Evolutionary conservation across 169 alveolate species (phyloP).

Genomic region (Plasmodium inui): DNA sequence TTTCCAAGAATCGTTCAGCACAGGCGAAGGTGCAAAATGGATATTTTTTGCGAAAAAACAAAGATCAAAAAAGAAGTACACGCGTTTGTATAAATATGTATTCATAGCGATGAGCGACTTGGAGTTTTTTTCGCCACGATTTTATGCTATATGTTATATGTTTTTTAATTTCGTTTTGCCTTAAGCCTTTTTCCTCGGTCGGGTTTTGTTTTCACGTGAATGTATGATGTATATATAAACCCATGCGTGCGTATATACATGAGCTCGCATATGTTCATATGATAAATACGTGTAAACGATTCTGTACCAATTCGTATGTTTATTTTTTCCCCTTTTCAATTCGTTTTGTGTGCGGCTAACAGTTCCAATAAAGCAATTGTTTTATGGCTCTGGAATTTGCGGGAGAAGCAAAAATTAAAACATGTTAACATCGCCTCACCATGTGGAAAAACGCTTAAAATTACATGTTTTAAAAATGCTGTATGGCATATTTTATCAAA

Average conservation of each 20-base stretch:
- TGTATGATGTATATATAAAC: neutral
- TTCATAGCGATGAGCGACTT: neutral
- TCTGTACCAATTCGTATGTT: neutral
- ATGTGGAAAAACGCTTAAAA: neutral
- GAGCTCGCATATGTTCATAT: neutral
- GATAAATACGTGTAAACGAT: neutral
- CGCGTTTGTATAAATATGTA: neutral
- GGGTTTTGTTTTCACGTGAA: neutral
- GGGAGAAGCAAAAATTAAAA: constrained; percentile 20
- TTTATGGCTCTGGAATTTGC: neutral
- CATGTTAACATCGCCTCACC: neutral
- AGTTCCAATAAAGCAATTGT: neutral
- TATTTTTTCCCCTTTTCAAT: neutral
- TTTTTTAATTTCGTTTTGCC: neutral
- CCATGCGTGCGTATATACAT: neutral
- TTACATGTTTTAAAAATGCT: neutral
- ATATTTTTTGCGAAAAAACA: neutral
- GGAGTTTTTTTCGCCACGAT: neutral
- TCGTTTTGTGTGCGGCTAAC: constrained; percentile 11
- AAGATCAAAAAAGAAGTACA: neutral
- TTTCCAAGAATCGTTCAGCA: neutral
- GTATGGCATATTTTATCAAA: neutral
- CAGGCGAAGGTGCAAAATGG: neutral
- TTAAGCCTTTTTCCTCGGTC: neutral
- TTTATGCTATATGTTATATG: neutral